Evolutionary conservation across 1,284 basidiomycete genomes (phyloP).

Genomic region (Ganoderma lingzhi): DNA sequence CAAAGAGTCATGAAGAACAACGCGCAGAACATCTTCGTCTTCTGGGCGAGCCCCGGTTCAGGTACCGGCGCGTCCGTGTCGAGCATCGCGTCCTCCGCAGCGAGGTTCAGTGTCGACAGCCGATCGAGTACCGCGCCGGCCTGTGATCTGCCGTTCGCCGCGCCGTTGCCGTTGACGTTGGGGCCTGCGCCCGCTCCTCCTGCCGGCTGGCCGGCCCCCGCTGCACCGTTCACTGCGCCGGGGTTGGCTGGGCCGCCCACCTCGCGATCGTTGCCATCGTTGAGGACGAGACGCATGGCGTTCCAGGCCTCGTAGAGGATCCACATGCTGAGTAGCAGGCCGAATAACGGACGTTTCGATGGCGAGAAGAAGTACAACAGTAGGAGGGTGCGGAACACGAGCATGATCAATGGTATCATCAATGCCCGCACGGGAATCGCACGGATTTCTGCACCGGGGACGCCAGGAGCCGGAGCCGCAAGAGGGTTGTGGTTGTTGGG

Average conservation of each 20-base stretch:
- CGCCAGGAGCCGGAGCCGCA: slow-evolving; percentile 39
- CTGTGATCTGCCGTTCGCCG: slow-evolving; percentile 32
- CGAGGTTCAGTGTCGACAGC: slow-evolving; percentile 65
- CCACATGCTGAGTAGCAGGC: slow-evolving; percentile 71
- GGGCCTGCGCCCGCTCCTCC: slow-evolving; percentile 17
- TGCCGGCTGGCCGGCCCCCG: slow-evolving; percentile 9
- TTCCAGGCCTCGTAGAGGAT: slow-evolving; percentile 81
- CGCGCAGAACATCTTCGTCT: slow-evolving; percentile 60
- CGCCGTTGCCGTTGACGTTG: slow-evolving; percentile 22
- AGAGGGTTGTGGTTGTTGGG: slow-evolving; percentile 40
- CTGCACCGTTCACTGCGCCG: slow-evolving; percentile 21
- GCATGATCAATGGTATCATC: slow-evolving; percentile 70
- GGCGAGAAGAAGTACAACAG: slow-evolving; percentile 84
- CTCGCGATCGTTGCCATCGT: slow-evolving; percentile 49
- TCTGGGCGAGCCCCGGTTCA: slow-evolving; percentile 58
- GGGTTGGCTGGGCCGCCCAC: slow-evolving; percentile 38
- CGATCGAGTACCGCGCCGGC: slow-evolving; percentile 54
- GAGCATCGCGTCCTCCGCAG: slow-evolving; percentile 61
- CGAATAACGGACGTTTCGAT: slow-evolving; percentile 75
- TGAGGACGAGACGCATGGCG: slow-evolving; percentile 64
- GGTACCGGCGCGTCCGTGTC: slow-evolving; percentile 40
- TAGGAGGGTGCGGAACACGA: slow-evolving; percentile 71
- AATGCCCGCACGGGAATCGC: slow-evolving; percentile 67
- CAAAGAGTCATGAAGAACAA: slow-evolving; percentile 71
- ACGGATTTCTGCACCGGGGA: slow-evolving; percentile 48